A percentile compares a stretch with the other conserved stretches of the same genome.
These are phyloP conservation scores for Raffaelea albimanens DNA, from an alignment of 2,329 filamentous ascomycete species.

Conservation along the genomic window DNA sequence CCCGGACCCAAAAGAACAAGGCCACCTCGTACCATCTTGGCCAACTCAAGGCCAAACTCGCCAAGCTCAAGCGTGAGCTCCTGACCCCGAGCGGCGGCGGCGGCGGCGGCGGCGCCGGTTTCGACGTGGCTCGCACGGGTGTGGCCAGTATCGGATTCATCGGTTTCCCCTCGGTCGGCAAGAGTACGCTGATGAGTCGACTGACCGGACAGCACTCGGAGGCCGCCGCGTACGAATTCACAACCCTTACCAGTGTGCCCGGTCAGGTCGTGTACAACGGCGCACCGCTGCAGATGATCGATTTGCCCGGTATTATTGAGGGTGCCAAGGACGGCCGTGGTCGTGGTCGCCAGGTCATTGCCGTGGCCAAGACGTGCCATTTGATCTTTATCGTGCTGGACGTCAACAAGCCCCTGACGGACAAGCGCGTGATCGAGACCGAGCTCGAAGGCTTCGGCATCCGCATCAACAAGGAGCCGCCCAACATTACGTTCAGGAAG, in stretches of 20 bases:
- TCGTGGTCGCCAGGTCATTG: constrained; percentile 95
- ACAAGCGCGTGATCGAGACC: constrained; percentile 90
- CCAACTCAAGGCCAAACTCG: constrained; percentile 95
- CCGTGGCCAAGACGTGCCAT: constrained; percentile 97
- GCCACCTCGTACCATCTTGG: constrained; percentile 87
- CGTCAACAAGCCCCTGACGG: constrained; percentile 95
- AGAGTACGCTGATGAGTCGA: constrained; percentile 93
- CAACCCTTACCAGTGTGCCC: constrained; percentile 92
- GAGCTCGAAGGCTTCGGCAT: constrained; percentile 97
- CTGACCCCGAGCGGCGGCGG: constrained; percentile 72
- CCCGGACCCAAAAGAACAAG: constrained; percentile 95
- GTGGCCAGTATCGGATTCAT: constrained; percentile 97
- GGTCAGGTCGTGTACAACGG: constrained; percentile 96
- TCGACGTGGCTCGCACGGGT: constrained; percentile 95
- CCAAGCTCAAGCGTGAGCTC: constrained; percentile 93
- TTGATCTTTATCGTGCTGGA: constrained; percentile 97
- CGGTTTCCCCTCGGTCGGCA: constrained; percentile 95
- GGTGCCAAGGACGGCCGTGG: constrained; percentile 97
- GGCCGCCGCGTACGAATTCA: constrained; percentile 96
- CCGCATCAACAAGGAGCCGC: constrained; percentile 91
- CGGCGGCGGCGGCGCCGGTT: constrained; percentile 77
- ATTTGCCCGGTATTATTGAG: constrained; percentile 97
- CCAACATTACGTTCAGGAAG: constrained; percentile 99
- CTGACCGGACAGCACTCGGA: constrained; percentile 96
- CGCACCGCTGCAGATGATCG: constrained; percentile 95